Base-by-base conservation (phyloP, 176 grass and related monocot genomes). In the Cenchrus fungigraminus region DNA sequence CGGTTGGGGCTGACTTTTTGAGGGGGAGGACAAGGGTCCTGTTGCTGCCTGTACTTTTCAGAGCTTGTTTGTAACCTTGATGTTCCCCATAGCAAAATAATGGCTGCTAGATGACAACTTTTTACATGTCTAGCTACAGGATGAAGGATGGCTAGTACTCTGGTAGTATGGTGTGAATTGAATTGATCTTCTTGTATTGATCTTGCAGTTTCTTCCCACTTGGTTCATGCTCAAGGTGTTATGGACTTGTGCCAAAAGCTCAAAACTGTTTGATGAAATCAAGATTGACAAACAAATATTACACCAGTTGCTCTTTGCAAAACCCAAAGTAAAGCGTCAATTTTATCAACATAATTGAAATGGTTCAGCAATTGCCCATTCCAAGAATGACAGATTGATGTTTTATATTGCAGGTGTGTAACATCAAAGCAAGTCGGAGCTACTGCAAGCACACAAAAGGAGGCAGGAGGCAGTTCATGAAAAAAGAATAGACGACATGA, bases 1-100 rank as follows among this genome's bases (percentile, higher is more conserved):
- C 82, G 9, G 87, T 90, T 94, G 90, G 87, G 84, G 87, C 89
- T 90, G 92, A 94, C 92, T 87, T 92, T 91, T 71, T 68, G n/a
- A 71, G 1, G 1, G 83, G 49, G 56, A 80, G 84, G 79, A 89
- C 92, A 91, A 86, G 68, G 86, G 84, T 90, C 77, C 77, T 94
- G 83, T 64, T 85, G 51, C 71, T 76, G 73, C 71, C 44, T 92
- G 54, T 83, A 83, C 90, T 85, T 91, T 85, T 73, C 61, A 55
- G 73, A 9, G 77, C 74, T 84, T 89, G 58, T 85, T 85, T 89
- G 85, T 89, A 62, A 63, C 47, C 13, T 82, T 3, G 47, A 81
- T 88, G 89, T 73, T 32, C 68, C 82, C 74, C 59, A 2, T 17
- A 37, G 47, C 32, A 78, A 76, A 47, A 20, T 7, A 58, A 65